Base-by-base conservation (phyloP, 1,139 yeast genomes). In the Ogataea hybrid region DNA sequence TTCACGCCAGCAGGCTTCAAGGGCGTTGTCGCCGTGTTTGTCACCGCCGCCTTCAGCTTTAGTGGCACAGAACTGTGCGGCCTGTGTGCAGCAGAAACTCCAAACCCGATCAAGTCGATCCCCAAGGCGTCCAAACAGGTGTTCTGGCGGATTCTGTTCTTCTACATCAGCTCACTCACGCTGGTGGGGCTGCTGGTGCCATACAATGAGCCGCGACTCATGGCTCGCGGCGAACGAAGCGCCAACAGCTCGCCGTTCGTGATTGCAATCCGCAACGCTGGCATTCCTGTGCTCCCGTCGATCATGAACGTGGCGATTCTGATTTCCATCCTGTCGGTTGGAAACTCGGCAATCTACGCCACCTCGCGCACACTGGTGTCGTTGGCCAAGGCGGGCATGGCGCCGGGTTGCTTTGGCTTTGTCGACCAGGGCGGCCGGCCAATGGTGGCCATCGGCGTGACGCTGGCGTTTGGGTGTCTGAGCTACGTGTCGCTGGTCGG, bases 51-150 rank as follows among this genome's bases (percentile, higher is more conserved):
- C 1, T 77, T 75, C 57, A 73, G 80, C 23, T 77, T 71, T 52
- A 75, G 77, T 15, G 84, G 83, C 41, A 65, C 73, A 17, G 77
- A 71, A 53, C 62, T 73, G 58, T 59, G 64, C 48, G 70, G 69
- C 15, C 55, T 66, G 37, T 64, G 70, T 35, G 77, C 80, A 21
- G 81, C 81, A 25, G 79, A 74, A 51, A 63, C 75, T 30, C 52
- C 59, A 32, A 53, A 62, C 38, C 58, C 58, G 25, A 55, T 72
- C 58, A 75, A 72, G 56, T 62, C 85, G 25, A 67, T 86, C 41
- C 95, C 95, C 39, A 71, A 70, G 52, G 95, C 95, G 33, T 79
- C 84, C 35, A 82, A 81, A 58, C 84, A 79, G 59, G 86, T 79
- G 4, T 80, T 81, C 57, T 81, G 86, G 85, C 77, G 88, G 72